Evolutionary conservation across 208 protist species (phyloP).

Genomic region (Porcisia deanei): DNA sequence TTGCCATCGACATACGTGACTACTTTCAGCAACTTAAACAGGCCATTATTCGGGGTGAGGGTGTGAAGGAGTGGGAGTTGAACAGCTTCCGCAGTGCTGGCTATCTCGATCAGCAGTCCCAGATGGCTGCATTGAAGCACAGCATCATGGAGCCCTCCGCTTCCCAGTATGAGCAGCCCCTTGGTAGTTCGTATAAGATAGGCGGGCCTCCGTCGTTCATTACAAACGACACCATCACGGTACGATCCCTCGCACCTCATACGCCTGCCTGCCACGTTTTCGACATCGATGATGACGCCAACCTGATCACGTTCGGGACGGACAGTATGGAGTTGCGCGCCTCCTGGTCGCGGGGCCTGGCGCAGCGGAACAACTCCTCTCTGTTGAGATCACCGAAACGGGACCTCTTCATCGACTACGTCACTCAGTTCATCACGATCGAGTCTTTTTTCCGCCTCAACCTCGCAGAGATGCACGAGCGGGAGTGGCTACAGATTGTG

Average conservation of each 20-base stretch:
- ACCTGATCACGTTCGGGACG: constrained; percentile 38
- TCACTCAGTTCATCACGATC: constrained; percentile 49
- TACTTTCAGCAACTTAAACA: constrained; percentile 52
- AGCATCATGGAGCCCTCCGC: constrained; percentile 18
- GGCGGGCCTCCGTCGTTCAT: neutral
- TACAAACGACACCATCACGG: constrained; percentile 2
- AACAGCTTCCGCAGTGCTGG: constrained; percentile 39
- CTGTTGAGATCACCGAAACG: neutral
- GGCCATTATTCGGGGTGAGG: constrained; percentile 44
- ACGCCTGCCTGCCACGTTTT: neutral
- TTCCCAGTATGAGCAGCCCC: constrained; percentile 6
- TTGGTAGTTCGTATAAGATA: neutral
- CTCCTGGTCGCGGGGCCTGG: neutral
- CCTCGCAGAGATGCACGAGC: constrained; percentile 51
- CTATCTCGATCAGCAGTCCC: constrained; percentile 24
- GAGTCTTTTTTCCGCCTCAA: constrained; percentile 64
- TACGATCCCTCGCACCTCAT: constrained; percentile 2
- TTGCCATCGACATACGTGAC: constrained; percentile 43
- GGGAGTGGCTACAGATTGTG: constrained; percentile 63
- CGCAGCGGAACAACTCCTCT: neutral
- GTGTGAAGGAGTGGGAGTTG: constrained; percentile 84
- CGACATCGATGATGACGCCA: constrained; percentile 29
- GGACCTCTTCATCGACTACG: constrained; percentile 47
- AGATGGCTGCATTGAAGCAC: constrained; percentile 29
- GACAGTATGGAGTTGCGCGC: constrained; percentile 15